These are phyloP conservation scores for Gastrolobium bilobum DNA, from an alignment of 306 rosid genomes.

Conservation along the genomic window DNA sequence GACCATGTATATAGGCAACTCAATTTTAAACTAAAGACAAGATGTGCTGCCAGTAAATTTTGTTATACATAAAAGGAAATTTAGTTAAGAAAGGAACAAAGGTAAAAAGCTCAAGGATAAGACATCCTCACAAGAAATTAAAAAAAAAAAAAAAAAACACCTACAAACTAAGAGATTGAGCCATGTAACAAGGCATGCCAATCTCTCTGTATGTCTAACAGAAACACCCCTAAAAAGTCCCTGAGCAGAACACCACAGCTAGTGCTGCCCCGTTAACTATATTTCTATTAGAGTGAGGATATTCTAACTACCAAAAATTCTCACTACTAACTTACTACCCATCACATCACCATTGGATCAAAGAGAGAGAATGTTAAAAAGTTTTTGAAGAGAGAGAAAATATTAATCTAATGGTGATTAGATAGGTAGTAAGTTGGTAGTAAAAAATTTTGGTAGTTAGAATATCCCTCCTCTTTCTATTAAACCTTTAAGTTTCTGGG, in stretches of 20 bases:
- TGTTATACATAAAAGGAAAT: too few relatives aligned
- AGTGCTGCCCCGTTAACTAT: background rate
- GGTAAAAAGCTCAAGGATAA: background rate
- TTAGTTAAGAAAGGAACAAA: background rate
- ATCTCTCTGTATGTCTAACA: slow-evolving; percentile 12
- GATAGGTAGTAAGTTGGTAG: too few relatives aligned
- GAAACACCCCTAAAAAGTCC: background rate
- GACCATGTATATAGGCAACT: background rate
- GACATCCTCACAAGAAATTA: slow-evolving; percentile 5
- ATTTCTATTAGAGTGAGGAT: too few relatives aligned
- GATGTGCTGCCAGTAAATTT: background rate
- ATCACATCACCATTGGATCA: too few relatives aligned
- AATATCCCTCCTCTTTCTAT: too few relatives aligned
- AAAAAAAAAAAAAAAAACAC: background rate
- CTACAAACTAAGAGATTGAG: background rate
- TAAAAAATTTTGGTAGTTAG: too few relatives aligned
- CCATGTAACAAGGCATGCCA: background rate
- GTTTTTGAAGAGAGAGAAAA: too few relatives aligned
- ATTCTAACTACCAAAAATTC: too few relatives aligned
- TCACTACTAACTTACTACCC: too few relatives aligned
- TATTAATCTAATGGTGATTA: too few relatives aligned
- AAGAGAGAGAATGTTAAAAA: too few relatives aligned
- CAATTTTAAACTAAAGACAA: slow-evolving; percentile 6
- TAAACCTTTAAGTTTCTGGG: background rate
- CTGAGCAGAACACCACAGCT: background rate